Percentiles rank a stretch among this genome's conserved stretches.
Conservation (phyloP, 805 yeast species). For the Crinitomyces ghanaensis region DNA sequence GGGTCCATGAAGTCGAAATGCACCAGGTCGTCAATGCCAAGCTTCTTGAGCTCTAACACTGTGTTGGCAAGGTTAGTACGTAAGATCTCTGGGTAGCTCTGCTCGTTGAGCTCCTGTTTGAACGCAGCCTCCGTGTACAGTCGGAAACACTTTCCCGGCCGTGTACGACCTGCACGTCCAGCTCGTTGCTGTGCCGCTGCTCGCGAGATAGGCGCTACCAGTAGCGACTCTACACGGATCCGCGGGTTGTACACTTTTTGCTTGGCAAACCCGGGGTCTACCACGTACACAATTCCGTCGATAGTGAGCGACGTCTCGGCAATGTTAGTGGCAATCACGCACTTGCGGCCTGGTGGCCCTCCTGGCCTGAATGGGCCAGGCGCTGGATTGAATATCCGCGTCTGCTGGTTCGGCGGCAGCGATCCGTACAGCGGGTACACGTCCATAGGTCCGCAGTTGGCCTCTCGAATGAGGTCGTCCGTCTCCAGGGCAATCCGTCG, state of each 20-base stretch:
- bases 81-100: constrained; percentile 90
- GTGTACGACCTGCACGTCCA: constrained; percentile 96
- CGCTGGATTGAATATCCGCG: constrained; percentile 85
- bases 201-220: constrained; percentile 76
- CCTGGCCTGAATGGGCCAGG: constrained; percentile 58
- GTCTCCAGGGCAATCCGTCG: constrained; percentile 78
- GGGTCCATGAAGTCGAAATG: constrained; percentile 99
- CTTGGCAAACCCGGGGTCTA: constrained; percentile 93
- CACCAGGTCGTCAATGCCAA: constrained; percentile 91
- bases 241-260: constrained; percentile 80
- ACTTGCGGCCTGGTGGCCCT: constrained; percentile 91
- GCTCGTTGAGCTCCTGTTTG: constrained; percentile 85
- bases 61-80: constrained; percentile 85
- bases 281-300: constrained; percentile 82
- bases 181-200: constrained; percentile 95
- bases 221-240: constrained; percentile 81
- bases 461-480: constrained; percentile 81
- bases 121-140: constrained; percentile 95
- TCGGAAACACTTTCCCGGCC: constrained; percentile 93
- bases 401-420: constrained; percentile 91
- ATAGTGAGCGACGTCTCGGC: constrained; percentile 97
- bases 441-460: constrained; percentile 75
- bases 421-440: constrained; percentile 96
- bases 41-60: constrained; percentile 82
- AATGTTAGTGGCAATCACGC: constrained; percentile 84